Base-by-base conservation (phyloP, 2,329 filamentous ascomycete genomes). In the Scleromitrula shiraiana region DNA sequence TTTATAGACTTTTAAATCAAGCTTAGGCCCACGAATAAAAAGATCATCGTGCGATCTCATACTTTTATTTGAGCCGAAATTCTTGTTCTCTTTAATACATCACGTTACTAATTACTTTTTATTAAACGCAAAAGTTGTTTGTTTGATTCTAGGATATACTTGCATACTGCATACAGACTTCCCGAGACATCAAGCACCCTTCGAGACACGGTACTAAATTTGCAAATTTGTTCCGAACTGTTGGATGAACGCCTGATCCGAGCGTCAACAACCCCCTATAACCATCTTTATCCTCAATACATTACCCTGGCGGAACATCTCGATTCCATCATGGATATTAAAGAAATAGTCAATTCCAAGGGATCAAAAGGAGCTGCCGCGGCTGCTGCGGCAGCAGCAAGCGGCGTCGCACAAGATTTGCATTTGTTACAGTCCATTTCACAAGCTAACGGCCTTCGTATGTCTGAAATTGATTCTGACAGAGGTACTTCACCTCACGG, bases 301-400 rank as follows among this genome's bases (percentile, higher is more conserved):
- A 36, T 33, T 8, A 38, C 17, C 6, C 17, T 24, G 29, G 24
- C 42, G 17, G 29, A 33, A 45, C 9, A 14, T n/a, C 41, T 24
- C 24, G 36, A 38, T 39, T 41, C 38, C 46, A 55, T 41, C 29
- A 65, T 65, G 63, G 63, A 65, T 38, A 64, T 65, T 51, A 64
- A 64, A 43, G 59, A 64, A 42, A 65, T 65, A 26, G 63, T 65
- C 29, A 64, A 65, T 52, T 57, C 61, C 6, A 65, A 65, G 52
- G 61, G 59, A n/a, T 51, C 39, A 35, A 59, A 59, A 55, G 59
- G 51, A n/a, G 59, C 54, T 15, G 55, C 54, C 7, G 61, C 57
- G 2, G 61, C 59, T 4, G 59, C 58, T 0, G 58, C 56, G 10
- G 61, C 57, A 10, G 61, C 59, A 22, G 59, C 58, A 4, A 57